phyloP scores from a whole-genome alignment of 73 alveolate genomes.

The Durusdinium trenchii region DNA sequence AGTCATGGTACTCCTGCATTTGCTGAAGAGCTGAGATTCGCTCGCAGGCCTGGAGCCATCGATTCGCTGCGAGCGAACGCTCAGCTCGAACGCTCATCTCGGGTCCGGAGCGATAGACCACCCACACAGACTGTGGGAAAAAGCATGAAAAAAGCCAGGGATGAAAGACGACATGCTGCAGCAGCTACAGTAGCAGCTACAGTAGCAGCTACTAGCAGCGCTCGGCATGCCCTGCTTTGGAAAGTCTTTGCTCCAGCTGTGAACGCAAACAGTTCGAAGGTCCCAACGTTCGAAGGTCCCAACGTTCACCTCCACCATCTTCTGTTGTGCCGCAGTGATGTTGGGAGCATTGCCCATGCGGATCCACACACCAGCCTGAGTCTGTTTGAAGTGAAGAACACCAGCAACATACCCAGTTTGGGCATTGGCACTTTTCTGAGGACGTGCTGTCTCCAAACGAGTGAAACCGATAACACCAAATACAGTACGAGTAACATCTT shows the following conservation, averaged over 20 bases:
- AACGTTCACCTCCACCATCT: conserved; percentile 34
- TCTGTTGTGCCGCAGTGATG: conserved; percentile 87
- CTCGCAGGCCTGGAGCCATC: conserved; percentile 47
- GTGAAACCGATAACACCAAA: no score
- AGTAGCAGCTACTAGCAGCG: no score
- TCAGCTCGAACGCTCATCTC: not conserved
- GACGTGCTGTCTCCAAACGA: no score
- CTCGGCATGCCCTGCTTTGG: no score
- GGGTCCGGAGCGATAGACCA: not conserved
- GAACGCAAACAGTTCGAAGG: not conserved
- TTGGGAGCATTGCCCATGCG: conserved; percentile 94
- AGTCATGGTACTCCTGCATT: conserved; percentile 52
- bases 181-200: no score
- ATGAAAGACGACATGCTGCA: no score
- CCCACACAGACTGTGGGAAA: not conserved
- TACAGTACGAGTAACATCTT: no score
- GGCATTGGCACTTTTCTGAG: no score
- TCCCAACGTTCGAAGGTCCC: not conserved
- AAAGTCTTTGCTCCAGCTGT: not conserved
- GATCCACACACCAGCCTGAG: conserved; percentile 89
- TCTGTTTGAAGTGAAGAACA: not conserved
- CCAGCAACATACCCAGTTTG: not conserved
- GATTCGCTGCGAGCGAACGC: not conserved
- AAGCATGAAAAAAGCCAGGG: not conserved
- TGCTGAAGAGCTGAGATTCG: conserved; percentile 46